Base-by-base conservation (phyloP, 2,329 filamentous ascomycete species). In the Zasmidium citrigriseum region DNA sequence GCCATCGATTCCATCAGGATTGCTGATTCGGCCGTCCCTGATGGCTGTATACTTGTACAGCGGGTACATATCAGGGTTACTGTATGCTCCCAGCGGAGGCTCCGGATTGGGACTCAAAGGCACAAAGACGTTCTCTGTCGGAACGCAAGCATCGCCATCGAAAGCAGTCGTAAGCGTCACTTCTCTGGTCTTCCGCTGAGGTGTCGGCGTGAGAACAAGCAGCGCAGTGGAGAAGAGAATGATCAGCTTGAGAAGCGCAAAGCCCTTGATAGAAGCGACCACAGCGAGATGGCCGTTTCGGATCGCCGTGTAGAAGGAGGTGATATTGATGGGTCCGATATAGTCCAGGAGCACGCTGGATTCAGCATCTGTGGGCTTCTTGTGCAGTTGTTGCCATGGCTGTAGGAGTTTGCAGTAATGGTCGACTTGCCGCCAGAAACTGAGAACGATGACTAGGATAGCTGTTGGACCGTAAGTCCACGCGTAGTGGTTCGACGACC, bases 381-480 rank as follows among this genome's bases (percentile, higher is more conserved):
- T 16, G 10, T 34, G 54, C 10, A 57, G 47, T 18, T 52, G 29
- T 25, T 51, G 46, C 54, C 54, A 57, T 11, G 54, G 54, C 48
- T 57, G 54, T 46, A 57, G n/a, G 16, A 46, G 34, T 46, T 57
- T 57, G 48, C 54, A 57, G 38, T 51, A 46, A 23, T 51, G 52
- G 27, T 57, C 54, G 20, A 57, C 46, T 47, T 57, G 54, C 29
- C 54, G 46, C 54, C 54, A 57, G 18, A 57, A 34, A 46, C 54
- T 57, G 46, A 57, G 27, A 14, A 57, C 22, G 14, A 57, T 24
- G 16, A 52, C 48, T 25, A 57, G 34, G 4, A 57, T n/a, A n/a
- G 54, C 54, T 34, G 54, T 57, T 18, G 54, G 54, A 10, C 54
- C 54, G 22, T 57, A 57, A 29, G 54, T 57, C 54, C 54, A 52